phyloP scores from a whole-genome alignment of 177 flowering plant genomes.

The Vitis hybrid region DNA sequence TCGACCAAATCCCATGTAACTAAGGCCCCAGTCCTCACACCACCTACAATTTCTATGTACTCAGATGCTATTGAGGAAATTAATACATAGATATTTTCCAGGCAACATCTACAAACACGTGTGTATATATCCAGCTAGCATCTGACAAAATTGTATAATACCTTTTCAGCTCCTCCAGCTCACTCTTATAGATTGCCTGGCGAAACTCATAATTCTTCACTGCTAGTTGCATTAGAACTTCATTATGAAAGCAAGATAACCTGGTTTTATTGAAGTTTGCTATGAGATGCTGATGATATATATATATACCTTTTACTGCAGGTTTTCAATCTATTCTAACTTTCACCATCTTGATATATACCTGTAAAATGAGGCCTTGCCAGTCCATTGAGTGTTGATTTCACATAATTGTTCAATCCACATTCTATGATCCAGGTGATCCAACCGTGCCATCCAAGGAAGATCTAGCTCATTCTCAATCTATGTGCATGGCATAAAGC shows the following conservation, averaged over 20 bases:
- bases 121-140: too few species aligned
- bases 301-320: too few species aligned
- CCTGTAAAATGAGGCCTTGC: constrained; percentile 13
- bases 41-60: constrained; percentile 24
- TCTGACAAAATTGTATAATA: neutral
- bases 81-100: too few species aligned
- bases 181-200: constrained; percentile 32
- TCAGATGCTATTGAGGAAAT: too few species aligned
- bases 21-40: constrained; percentile 35
- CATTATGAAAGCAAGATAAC: constrained; percentile 19
- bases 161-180: constrained; percentile 40
- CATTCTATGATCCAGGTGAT: constrained; percentile 19
- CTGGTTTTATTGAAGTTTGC: constrained; percentile 6
- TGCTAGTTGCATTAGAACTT: constrained; percentile 33
- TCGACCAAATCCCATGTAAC: constrained; percentile 44
- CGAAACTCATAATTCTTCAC: constrained; percentile 23
- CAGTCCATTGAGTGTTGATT: constrained; percentile 6
- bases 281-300: neutral
- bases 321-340: too few species aligned
- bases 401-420: constrained; percentile 16
- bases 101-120: too few species aligned
- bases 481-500: neutral
- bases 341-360: too few species aligned
- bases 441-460: constrained; percentile 21
- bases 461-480: constrained; percentile 13